Conservation (phyloP, 2,329 filamentous ascomycete species). For the Emydomyces testavorans region DNA sequence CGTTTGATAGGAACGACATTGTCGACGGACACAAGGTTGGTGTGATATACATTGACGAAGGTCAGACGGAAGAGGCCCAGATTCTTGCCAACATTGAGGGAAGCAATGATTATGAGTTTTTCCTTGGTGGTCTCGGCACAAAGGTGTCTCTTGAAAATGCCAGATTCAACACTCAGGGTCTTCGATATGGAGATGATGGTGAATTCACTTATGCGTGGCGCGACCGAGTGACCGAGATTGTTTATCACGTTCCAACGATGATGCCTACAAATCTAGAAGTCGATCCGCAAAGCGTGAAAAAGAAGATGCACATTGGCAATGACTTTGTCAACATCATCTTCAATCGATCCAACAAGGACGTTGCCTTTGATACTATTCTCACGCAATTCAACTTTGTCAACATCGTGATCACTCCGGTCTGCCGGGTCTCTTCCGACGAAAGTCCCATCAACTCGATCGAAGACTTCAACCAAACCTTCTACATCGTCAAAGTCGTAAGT, state of each 20-base stretch:
- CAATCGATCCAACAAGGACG: conserved; percentile 86
- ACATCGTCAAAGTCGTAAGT: conserved; percentile 79
- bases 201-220: conserved; percentile 88
- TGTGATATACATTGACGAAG: conserved; percentile 82
- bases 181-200: conserved; percentile 76
- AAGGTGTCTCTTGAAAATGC: conserved; percentile 69
- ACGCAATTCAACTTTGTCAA: conserved; percentile 95
- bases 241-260: conserved; percentile 92
- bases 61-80: conserved; percentile 68
- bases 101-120: conserved; percentile 76
- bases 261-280: conserved; percentile 81
- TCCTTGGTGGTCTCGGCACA: conserved; percentile 70
- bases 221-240: conserved; percentile 84
- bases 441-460: conserved; percentile 12
- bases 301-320: conserved; percentile 93
- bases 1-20: conserved; percentile 77
- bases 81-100: conserved; percentile 80
- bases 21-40: conserved; percentile 94
- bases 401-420: conserved; percentile 83
- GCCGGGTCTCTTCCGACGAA: conserved; percentile 27
- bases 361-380: conserved; percentile 81
- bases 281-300: conserved; percentile 65
- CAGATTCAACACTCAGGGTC: conserved; percentile 82
- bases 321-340: conserved; percentile 98
- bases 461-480: conserved; percentile 48